phyloP scores from a whole-genome alignment of 306 rosid genomes.

The Boehmeria nivea region DNA sequence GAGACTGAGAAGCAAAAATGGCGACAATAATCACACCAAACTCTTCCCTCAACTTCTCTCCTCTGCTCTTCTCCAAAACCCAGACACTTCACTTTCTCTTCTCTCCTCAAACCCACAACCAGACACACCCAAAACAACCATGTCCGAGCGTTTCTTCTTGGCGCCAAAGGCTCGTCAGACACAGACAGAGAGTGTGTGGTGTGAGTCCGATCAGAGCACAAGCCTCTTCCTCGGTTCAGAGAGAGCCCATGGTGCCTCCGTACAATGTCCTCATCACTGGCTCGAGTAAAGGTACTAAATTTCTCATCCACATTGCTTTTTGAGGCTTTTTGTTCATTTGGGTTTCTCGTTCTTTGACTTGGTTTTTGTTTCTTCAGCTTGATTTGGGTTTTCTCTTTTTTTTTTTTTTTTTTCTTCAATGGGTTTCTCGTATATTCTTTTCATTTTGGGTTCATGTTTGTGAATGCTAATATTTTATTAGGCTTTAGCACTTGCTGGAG shows the following conservation, averaged over 20 bases:
- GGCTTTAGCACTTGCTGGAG: neutral
- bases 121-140: neutral
- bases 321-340: neutral
- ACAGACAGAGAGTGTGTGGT: neutral
- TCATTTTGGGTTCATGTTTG: too few species aligned
- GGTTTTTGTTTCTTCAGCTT: neutral
- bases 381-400: neutral
- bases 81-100: slow-evolving; percentile 1
- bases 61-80: slow-evolving; percentile 14
- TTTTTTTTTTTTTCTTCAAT: neutral
- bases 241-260: slow-evolving; percentile 64
- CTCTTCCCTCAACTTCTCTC: slow-evolving; percentile 13
- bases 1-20: neutral
- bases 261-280: slow-evolving; percentile 87
- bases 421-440: too few species aligned
- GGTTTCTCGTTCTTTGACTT: neutral
- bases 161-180: neutral
- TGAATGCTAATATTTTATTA: too few species aligned
- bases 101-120: slow-evolving; percentile 6
- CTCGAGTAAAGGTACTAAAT: slow-evolving; percentile 63
- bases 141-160: neutral
- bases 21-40: slow-evolving; percentile 16
- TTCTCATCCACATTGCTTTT: neutral
- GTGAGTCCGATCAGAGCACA: slow-evolving; percentile 8
- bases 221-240: slow-evolving; percentile 14